Evolutionary conservation across 192 early-diverging fungal genomes (phyloP).

Genomic region (Phlyctochytrium bullatum): DNA sequence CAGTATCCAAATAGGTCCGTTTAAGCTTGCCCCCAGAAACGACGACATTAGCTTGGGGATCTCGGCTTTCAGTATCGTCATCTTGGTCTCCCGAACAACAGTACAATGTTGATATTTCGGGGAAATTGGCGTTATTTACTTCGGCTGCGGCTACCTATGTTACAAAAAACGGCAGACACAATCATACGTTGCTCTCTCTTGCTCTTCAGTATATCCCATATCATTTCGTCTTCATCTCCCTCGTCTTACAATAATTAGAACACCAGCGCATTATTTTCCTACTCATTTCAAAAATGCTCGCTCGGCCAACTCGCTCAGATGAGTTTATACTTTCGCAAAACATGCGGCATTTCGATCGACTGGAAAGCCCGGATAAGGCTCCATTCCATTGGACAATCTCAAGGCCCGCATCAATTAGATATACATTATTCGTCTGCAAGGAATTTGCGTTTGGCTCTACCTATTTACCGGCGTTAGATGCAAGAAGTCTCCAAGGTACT

Average conservation of each 20-base stretch:
- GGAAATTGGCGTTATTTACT: no score
- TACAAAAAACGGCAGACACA: no score
- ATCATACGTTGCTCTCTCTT: no score
- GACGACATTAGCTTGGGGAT: background rate
- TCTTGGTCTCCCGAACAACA: slow-evolving; percentile 5
- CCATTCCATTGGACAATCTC: slow-evolving; percentile 55
- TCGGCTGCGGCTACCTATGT: no score
- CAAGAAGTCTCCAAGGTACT: background rate
- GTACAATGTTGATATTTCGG: no score
- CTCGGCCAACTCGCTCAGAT: slow-evolving; percentile 35
- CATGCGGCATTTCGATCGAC: slow-evolving; percentile 43
- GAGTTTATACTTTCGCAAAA: slow-evolving; percentile 33
- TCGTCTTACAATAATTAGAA: slow-evolving; percentile 21
- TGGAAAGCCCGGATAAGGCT: slow-evolving; percentile 6
- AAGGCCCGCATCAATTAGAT: slow-evolving; percentile 41
- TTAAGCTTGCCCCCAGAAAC: slow-evolving; percentile 32
- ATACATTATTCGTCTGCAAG: slow-evolving; percentile 30
- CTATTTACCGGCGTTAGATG: no score
- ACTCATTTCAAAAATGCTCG: slow-evolving; percentile 35
- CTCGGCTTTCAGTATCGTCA: background rate
- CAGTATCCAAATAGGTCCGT: slow-evolving; percentile 25
- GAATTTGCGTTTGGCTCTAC: slow-evolving; percentile 29
- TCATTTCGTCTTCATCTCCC: slow-evolving; percentile 13
- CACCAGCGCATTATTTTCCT: slow-evolving; percentile 1
- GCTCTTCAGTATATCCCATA: slow-evolving; percentile 13